Evolutionary conservation across 2,329 filamentous ascomycete species (phyloP), one percentile per base, ranked within the genome.

Genomic region (Epichloe gansuensis): DNA sequence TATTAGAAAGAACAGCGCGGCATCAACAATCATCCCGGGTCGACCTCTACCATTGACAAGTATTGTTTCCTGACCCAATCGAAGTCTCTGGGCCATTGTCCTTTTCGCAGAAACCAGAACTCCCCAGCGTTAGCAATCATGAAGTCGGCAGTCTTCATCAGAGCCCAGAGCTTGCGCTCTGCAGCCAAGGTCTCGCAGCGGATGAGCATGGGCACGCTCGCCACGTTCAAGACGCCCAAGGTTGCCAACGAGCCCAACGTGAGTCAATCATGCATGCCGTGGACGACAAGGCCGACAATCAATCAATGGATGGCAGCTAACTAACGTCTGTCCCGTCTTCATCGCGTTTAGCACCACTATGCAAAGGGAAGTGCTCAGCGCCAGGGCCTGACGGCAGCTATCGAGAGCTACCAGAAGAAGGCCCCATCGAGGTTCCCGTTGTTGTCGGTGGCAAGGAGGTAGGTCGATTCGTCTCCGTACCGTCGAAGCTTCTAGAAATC

Each of bases 231-330:
- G 75, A 80, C 91, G 50, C 93, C 93, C 48, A 83, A 83, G 57
- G 81, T 96, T 61, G 75, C 81, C 66, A 98, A 98, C 67, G 93
- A 98, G 74, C 89, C 89, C n/a, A 98, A 96, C 68, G 91, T 95
- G 71, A 69, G 88, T 76, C 15, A 12, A 35, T 41, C 23, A 31
- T 37, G 31, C 23, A 31, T 37, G 31, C 6, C 21, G 17, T 4
- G 5, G 15, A 15, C 17, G 41, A 5, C 34, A 43, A 43, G 15
- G 12, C 8, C 28, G 8, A 9, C 28, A 9, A 4, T 31, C 8
- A 31, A 31, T 31, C 28, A 0, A 11, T 31, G 21, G 23, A 45
- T 8, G 13, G 13, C 1, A 21, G 44, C 44, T n/a, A 11, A 34
- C 44, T n/a, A 17, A 34, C 15, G 37, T 13, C 37, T 13, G 13